Percentiles rank a stretch among this genome's conserved stretches.
Conservation (phyloP, 179 eudicot genomes). For the Patellifolia procumbens region DNA sequence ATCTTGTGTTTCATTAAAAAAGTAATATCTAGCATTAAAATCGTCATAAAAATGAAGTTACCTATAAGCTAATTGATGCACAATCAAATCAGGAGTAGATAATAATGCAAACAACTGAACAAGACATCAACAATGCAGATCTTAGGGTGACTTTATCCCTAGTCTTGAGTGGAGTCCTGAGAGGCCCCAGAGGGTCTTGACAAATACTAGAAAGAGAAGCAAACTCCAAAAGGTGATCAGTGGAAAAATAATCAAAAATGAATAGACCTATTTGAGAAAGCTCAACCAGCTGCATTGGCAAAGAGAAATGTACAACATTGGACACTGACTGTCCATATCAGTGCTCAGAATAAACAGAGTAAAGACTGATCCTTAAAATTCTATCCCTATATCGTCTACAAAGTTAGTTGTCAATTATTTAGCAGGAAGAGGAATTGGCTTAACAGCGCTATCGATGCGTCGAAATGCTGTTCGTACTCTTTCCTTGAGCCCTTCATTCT, state of each 20-base stretch:
- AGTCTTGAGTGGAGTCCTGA: too few relatives aligned
- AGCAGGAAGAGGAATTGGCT: constrained; percentile 68
- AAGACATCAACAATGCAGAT: too few relatives aligned
- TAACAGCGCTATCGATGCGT: constrained; percentile 63
- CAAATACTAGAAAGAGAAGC: too few relatives aligned
- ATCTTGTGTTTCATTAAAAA: too few relatives aligned
- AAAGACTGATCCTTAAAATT: not conserved
- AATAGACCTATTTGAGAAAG: too few relatives aligned
- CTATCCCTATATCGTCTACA: not conserved
- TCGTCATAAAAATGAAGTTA: too few relatives aligned
- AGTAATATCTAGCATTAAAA: too few relatives aligned
- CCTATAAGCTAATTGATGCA: too few relatives aligned
- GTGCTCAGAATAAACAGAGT: constrained; percentile 1
- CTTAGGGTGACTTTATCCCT: too few relatives aligned
- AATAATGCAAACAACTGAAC: too few relatives aligned
- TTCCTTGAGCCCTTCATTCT: constrained; percentile 76
- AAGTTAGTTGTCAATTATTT: constrained; percentile 4
- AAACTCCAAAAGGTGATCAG: not conserved
- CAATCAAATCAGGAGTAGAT: too few relatives aligned
- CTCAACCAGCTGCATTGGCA: not conserved
- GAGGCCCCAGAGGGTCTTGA: too few relatives aligned
- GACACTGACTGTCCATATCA: not conserved
- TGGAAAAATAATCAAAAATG: not conserved
- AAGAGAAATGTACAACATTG: constrained; percentile 8
- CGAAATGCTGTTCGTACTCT: constrained; percentile 64